Evolutionary conservation across 768 basidiomycete genomes (phyloP).

Genomic region (Hygrophorus pudorinus): DNA sequence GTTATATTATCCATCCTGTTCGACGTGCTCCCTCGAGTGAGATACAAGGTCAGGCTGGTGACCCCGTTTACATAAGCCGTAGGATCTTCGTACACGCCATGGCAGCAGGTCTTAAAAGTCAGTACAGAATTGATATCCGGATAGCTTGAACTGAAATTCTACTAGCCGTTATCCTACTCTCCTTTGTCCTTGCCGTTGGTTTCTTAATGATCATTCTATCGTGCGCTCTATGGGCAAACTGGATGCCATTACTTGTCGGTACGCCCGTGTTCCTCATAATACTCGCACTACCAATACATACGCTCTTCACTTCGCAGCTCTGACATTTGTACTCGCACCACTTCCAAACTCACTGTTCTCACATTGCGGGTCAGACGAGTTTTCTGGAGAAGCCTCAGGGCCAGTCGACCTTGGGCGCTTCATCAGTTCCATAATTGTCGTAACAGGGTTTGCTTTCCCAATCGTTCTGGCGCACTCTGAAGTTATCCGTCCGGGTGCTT

Average conservation of each 20-base stretch:
- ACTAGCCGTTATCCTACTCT: constrained; percentile 88
- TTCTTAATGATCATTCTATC: constrained; percentile 96
- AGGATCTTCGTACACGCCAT: constrained; percentile 24
- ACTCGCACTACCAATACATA: constrained; percentile 1
- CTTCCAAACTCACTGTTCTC: constrained; percentile 90
- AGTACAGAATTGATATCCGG: constrained; percentile 11
- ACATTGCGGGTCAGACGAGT: constrained; percentile 88
- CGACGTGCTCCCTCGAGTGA: too few relatives aligned
- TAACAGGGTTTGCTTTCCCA: constrained; percentile 90
- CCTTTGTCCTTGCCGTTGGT: constrained; percentile 96
- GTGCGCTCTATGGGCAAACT: constrained; percentile 92
- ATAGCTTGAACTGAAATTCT: background rate
- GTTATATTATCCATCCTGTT: too few relatives aligned
- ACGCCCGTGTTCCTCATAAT: constrained; percentile 16
- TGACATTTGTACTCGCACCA: constrained; percentile 92
- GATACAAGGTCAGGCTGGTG: too few relatives aligned
- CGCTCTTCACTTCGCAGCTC: constrained; percentile 39
- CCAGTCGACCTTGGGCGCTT: constrained; percentile 90
- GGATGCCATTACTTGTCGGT: constrained; percentile 97
- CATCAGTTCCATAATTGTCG: constrained; percentile 81
- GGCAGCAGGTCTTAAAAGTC: constrained; percentile 67
- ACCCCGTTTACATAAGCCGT: too few relatives aligned
- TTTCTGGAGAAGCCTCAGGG: constrained; percentile 59
- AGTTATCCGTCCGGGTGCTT: constrained; percentile 75
- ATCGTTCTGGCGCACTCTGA: constrained; percentile 87